Conservation (phyloP, 306 rosid genomes). For the Lablab purpureus region DNA sequence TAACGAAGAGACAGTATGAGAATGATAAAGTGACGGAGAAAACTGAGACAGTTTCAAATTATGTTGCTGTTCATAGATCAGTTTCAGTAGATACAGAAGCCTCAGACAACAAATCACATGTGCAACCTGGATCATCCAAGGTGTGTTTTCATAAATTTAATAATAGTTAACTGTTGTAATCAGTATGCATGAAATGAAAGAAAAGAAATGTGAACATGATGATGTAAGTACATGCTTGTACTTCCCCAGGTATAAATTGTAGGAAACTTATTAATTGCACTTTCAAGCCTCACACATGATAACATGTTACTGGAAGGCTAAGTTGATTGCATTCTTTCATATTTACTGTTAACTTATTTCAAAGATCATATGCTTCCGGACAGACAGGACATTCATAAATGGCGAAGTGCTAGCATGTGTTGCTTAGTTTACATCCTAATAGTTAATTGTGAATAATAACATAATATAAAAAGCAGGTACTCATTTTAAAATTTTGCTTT, state of each 20-base stretch:
- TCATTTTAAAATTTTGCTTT: neutral
- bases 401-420: neutral
- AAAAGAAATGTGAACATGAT: neutral
- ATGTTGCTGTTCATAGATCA: slow-evolving; percentile 51
- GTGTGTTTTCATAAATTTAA: slow-evolving; percentile 55
- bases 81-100: slow-evolving; percentile 53
- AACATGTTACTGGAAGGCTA: neutral
- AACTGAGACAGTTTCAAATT: slow-evolving; percentile 47
- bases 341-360: slow-evolving; percentile 7
- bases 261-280: slow-evolving; percentile 4
- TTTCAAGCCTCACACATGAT: slow-evolving; percentile 19
- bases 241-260: neutral
- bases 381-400: slow-evolving; percentile 22
- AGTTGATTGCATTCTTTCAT: slow-evolving; percentile 13
- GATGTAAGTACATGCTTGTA: neutral
- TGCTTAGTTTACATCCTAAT: slow-evolving; percentile 13
- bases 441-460: slow-evolving; percentile 2
- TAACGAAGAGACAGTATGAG: slow-evolving; percentile 40
- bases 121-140: slow-evolving; percentile 57
- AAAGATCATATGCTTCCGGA: neutral
- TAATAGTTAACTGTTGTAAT: slow-evolving; percentile 16
- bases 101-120: slow-evolving; percentile 46
- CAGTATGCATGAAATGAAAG: slow-evolving; percentile 2
- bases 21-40: slow-evolving; percentile 50
- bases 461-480: neutral